phyloP scores from a whole-genome alignment of 257 asterid species.

The Nicotiana tomentosiformis region DNA sequence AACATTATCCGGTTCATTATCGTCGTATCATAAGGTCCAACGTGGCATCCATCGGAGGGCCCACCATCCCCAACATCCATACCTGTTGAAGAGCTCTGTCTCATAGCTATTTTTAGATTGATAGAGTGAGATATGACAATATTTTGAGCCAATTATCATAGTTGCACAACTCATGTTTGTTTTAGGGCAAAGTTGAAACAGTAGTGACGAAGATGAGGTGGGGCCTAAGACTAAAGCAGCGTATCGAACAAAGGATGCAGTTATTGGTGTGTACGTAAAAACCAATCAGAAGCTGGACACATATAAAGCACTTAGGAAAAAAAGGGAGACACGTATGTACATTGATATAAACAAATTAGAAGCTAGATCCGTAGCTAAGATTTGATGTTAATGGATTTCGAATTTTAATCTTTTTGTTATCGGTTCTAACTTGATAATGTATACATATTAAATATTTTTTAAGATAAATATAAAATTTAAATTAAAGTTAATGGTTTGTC shows the following conservation, averaged over 20 bases:
- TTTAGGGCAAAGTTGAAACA: slow-evolving; percentile 19
- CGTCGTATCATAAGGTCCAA: slow-evolving; percentile 9
- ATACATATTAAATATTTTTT: no score
- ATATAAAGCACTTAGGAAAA: slow-evolving; percentile 23
- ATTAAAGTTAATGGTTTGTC: no score
- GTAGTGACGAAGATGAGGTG: slow-evolving; percentile 24
- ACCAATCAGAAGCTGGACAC: slow-evolving; percentile 32
- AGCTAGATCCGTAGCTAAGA: no score
- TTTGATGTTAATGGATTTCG: no score
- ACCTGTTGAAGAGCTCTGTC: no score
- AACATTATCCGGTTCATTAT: not conserved
- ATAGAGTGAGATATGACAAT: no score
- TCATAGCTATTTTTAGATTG: no score
- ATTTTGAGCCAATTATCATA: no score
- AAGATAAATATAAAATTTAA: no score
- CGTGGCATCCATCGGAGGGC: slow-evolving; percentile 9
- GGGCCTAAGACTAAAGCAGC: slow-evolving; percentile 38
- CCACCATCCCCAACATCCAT: slow-evolving; percentile 16
- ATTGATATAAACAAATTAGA: slow-evolving; percentile 11
- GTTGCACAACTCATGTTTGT: no score
- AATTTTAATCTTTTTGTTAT: no score
- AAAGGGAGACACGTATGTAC: slow-evolving; percentile 25
- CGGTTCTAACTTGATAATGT: no score
- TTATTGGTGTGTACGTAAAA: slow-evolving; percentile 14
- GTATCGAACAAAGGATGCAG: slow-evolving; percentile 22